phyloP scores from a whole-genome alignment of 495 filamentous ascomycete species.

The Acidomyces sp. region DNA sequence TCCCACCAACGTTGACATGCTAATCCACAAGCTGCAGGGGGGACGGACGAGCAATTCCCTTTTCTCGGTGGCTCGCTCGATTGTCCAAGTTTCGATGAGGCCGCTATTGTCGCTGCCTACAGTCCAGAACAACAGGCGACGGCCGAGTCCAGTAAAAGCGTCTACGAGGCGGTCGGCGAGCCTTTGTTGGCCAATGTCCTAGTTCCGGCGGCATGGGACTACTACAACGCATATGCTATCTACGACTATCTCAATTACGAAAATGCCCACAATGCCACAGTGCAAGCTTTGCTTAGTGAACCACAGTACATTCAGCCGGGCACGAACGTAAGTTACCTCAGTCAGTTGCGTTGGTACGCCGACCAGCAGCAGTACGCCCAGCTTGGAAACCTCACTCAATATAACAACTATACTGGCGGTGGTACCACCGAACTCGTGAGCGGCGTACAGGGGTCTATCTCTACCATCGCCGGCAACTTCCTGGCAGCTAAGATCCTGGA shows the following conservation, averaged over 20 bases:
- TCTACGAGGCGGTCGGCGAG: slow-evolving; percentile 39
- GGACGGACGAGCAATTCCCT: slow-evolving; percentile 41
- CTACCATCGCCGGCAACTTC: slow-evolving; percentile 50
- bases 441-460: slow-evolving; percentile 11
- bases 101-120: slow-evolving; percentile 29
- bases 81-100: slow-evolving; percentile 37
- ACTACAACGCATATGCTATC: slow-evolving; percentile 46
- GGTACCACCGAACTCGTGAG: slow-evolving; percentile 8
- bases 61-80: slow-evolving; percentile 44
- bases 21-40: slow-evolving; percentile 39
- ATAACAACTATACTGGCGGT: slow-evolving; percentile 3
- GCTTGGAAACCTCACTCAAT: slow-evolving; percentile 6
- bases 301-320: neutral
- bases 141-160: slow-evolving; percentile 29
- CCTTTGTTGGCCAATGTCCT: slow-evolving; percentile 24
- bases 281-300: slow-evolving; percentile 21
- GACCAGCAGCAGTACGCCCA: slow-evolving; percentile 42
- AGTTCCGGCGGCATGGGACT: slow-evolving; percentile 28
- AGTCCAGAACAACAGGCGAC: slow-evolving; percentile 31
- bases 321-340: slow-evolving; percentile 31
- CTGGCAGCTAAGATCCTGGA: slow-evolving; percentile 50
- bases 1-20: too few species aligned
- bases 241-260: slow-evolving; percentile 65
- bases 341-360: slow-evolving; percentile 48
- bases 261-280: slow-evolving; percentile 49